phyloP scores from a whole-genome alignment of 2,329 filamentous ascomycete species.

The Colletotrichum simmondsii region DNA sequence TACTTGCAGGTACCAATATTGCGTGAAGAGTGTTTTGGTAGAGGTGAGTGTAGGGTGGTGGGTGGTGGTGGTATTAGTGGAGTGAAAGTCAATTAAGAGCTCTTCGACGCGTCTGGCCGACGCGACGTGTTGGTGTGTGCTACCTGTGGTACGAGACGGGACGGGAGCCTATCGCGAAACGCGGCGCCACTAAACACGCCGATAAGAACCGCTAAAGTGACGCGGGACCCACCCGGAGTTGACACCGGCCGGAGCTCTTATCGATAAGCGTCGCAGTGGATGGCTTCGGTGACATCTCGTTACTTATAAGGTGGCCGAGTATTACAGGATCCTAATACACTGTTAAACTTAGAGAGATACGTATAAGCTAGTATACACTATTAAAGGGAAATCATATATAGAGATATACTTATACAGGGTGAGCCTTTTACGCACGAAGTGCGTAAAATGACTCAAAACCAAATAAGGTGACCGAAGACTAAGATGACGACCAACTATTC shows the following conservation, averaged over 20 bases:
- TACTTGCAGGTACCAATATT: conserved; percentile 5
- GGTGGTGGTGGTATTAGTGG: conserved; percentile 5
- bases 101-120: conserved; percentile 24
- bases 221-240: background rate
- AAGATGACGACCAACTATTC: background rate
- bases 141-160: background rate
- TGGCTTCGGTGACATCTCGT: background rate
- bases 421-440: too few species aligned
- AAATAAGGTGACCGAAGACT: background rate
- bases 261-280: background rate
- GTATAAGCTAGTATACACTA: too few species aligned
- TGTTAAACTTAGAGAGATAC: too few species aligned
- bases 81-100: conserved; percentile 30
- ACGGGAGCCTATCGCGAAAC: conserved; percentile 26
- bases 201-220: conserved; percentile 18
- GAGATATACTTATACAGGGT: too few species aligned
- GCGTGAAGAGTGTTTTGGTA: conserved; percentile 30
- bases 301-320: too few species aligned
- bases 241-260: conserved; percentile 1
- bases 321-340: too few species aligned
- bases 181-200: conserved; percentile 27
- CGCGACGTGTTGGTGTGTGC: conserved; percentile 30
- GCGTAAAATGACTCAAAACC: too few species aligned
- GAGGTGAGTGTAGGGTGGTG: conserved; percentile 2
- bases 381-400: too few species aligned